These are phyloP conservation scores for Adansonia digitata DNA, from an alignment of 345 rosid genomes.

Conservation along the genomic window DNA sequence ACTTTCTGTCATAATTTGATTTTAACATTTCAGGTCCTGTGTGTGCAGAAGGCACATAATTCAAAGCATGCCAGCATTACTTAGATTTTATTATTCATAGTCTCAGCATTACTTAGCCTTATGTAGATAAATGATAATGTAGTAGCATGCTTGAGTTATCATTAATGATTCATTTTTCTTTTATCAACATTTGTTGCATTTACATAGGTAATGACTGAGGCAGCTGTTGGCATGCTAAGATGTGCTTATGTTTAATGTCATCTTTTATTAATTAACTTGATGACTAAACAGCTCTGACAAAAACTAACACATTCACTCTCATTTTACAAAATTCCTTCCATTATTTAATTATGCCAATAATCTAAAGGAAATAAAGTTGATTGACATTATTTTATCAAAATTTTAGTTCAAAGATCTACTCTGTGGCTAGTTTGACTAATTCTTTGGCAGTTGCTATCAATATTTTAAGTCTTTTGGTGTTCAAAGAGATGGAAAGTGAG, in stretches of 20 bases:
- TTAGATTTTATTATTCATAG: neutral
- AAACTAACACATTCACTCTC: neutral
- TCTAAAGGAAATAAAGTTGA: neutral
- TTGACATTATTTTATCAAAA: neutral
- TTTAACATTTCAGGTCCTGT: neutral
- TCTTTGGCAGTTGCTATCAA: neutral
- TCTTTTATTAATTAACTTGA: neutral
- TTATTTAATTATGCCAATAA: neutral
- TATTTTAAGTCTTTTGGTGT: neutral
- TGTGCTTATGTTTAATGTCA: neutral
- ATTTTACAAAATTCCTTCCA: neutral
- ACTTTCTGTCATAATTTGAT: neutral
- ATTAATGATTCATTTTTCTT: neutral
- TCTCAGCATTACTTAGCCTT: neutral
- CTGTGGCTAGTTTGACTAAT: neutral
- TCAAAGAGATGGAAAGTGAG: conserved; percentile 3
- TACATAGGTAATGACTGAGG: neutral
- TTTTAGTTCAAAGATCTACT: neutral
- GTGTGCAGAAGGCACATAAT: neutral
- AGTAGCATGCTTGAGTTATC: neutral
- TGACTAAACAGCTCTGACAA: neutral
- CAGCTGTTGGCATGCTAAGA: neutral
- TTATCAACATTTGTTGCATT: neutral
- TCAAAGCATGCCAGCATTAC: neutral
- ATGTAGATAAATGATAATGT: neutral